A percentile compares a stretch with the other conserved stretches of the same genome.
Evolutionary conservation across 176 grass and related monocot species (phyloP).

Genomic region (Carex cristatella): DNA sequence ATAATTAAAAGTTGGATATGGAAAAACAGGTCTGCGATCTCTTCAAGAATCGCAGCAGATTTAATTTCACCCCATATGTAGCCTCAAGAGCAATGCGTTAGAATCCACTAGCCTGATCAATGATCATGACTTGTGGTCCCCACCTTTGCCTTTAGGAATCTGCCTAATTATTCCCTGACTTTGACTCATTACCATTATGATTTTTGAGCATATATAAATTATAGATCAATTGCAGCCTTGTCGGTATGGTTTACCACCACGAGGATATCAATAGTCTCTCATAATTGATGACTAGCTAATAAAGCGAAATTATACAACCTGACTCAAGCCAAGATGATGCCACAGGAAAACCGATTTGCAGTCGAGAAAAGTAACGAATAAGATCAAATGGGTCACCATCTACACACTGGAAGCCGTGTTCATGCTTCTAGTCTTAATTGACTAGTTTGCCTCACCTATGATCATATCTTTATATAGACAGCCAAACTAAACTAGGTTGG

Average conservation of each 20-base stretch:
- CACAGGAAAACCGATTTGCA: slow-evolving; percentile 23
- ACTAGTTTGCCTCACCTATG: neutral
- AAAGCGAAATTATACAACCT: neutral
- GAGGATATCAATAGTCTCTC: neutral
- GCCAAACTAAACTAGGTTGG: neutral
- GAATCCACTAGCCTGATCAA: neutral
- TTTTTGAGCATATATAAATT: neutral
- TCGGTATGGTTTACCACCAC: too few species aligned
- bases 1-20: too few species aligned
- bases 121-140: neutral
- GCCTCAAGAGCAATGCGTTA: neutral
- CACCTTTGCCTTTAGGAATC: neutral
- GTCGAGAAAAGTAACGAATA: neutral
- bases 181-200: neutral
- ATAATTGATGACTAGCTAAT: neutral
- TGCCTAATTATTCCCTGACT: neutral
- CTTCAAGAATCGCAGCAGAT: too few species aligned
- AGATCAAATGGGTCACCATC: neutral
- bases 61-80: neutral
- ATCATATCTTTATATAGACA: neutral
- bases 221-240: neutral
- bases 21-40: too few species aligned
- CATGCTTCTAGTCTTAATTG: neutral
- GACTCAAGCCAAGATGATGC: neutral
- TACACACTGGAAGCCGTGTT: neutral